These are phyloP conservation scores for Pichia inconspicua DNA, from an alignment of 1,139 yeast genomes.

Conservation along the genomic window DNA sequence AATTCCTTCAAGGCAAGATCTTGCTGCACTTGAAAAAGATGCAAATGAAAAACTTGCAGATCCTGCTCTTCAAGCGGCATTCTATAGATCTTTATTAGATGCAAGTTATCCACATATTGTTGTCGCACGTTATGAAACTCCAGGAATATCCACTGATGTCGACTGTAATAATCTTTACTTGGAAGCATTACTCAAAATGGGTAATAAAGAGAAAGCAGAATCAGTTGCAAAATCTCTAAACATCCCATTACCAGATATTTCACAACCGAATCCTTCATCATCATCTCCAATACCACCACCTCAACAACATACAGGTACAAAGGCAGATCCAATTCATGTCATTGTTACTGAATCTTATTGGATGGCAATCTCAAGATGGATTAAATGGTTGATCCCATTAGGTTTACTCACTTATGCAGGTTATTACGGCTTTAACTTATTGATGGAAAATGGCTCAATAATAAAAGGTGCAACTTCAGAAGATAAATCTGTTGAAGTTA, in stretches of 20 bases:
- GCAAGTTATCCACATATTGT: constrained; percentile 90
- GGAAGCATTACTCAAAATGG: constrained; percentile 72
- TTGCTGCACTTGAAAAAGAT: constrained; percentile 68
- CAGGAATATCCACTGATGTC: constrained; percentile 74
- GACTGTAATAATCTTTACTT: constrained; percentile 73
- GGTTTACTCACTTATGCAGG: constrained; percentile 70
- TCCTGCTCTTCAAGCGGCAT: constrained; percentile 69
- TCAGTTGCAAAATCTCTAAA: constrained; percentile 36
- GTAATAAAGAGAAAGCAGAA: constrained; percentile 73
- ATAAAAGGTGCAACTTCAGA: constrained; percentile 69
- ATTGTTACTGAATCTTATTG: constrained; percentile 78
- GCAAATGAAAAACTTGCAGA: constrained; percentile 71
- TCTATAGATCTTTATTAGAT: constrained; percentile 62
- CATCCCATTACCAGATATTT: constrained; percentile 12
- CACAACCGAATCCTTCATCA: neutral
- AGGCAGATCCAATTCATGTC: constrained; percentile 77
- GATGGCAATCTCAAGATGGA: constrained; percentile 75
- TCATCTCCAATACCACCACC: neutral
- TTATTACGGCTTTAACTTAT: constrained; percentile 63
- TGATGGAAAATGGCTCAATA: constrained; percentile 79
- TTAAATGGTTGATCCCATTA: constrained; percentile 80
- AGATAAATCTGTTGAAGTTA: constrained; percentile 74
- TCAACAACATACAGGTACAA: constrained; percentile 19
- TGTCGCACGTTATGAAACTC: constrained; percentile 83
- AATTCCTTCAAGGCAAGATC: constrained; percentile 25